Conservation (phyloP, 1,284 basidiomycete genomes). For the Apiotrichum brassicae region DNA sequence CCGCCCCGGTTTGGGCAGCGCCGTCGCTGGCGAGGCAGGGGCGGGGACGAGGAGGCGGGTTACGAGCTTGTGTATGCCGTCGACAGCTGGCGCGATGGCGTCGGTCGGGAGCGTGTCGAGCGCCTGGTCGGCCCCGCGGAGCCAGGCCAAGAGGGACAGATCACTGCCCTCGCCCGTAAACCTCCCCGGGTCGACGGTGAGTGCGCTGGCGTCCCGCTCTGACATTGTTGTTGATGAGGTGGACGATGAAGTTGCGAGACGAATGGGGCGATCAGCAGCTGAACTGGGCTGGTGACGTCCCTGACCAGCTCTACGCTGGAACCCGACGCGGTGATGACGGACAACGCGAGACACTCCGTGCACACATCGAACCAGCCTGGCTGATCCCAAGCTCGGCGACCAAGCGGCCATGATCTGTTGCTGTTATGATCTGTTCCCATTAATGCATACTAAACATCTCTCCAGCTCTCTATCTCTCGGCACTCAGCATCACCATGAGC, state of each 20-base stretch:
- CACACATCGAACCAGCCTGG: too few species aligned
- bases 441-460: too few species aligned
- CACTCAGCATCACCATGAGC: background rate
- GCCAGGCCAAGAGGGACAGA: conserved; percentile 38
- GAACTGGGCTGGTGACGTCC: too few species aligned
- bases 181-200: conserved; percentile 23
- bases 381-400: too few species aligned
- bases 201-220: conserved; percentile 13
- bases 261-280: too few species aligned
- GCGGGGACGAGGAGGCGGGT: conserved; percentile 35
- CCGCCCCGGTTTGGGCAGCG: conserved; percentile 71
- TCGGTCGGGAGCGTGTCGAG: conserved; percentile 29
- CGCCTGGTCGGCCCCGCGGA: conserved; percentile 39
- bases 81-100: conserved; percentile 23
- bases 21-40: conserved; percentile 10
- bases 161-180: conserved; percentile 42
- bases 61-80: conserved; percentile 36
- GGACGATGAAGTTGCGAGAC: background rate
- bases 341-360: too few species aligned
- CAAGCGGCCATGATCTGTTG: too few species aligned
- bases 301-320: too few species aligned
- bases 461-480: too few species aligned
- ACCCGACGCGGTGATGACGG: too few species aligned
- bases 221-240: conserved; percentile 5
- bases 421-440: too few species aligned